phyloP scores from a whole-genome alignment of 257 asterid species.

The Datura wrightii region DNA sequence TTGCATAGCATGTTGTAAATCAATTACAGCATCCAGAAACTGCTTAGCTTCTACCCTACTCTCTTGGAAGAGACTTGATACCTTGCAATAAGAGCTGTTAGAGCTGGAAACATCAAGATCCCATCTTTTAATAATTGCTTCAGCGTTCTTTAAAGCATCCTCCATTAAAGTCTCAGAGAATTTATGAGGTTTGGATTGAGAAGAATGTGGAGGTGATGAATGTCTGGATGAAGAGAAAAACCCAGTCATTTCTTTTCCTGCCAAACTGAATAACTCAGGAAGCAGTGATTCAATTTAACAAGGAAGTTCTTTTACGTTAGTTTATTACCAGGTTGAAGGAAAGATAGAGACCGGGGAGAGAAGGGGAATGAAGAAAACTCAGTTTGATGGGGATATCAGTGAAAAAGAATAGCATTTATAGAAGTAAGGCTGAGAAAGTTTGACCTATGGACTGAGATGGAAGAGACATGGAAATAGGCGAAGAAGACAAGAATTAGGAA shows the following conservation, averaged over 20 bases:
- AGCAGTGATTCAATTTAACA: constrained; percentile 31
- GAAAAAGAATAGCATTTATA: neutral
- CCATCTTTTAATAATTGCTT: constrained; percentile 50
- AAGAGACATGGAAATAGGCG: neutral
- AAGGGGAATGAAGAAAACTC: neutral
- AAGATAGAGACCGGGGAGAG: neutral
- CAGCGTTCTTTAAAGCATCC: constrained; percentile 43
- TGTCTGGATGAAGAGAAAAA: constrained; percentile 28
- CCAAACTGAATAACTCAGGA: neutral
- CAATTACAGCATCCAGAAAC: constrained; percentile 54
- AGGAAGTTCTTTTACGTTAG: constrained; percentile 5
- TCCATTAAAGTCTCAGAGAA: constrained; percentile 61
- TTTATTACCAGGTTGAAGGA: neutral
- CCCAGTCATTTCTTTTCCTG: neutral
- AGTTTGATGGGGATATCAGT: neutral
- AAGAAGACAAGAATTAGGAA: neutral
- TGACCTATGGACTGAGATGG: neutral
- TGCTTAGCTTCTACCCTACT: constrained; percentile 48
- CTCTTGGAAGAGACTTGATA: constrained; percentile 43
- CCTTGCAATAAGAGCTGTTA: neutral
- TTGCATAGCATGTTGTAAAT: constrained; percentile 66
- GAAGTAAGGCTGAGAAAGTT: neutral
- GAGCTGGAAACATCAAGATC: constrained; percentile 36
- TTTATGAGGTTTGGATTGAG: constrained; percentile 34
- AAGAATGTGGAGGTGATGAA: constrained; percentile 24